phyloP scores from a whole-genome alignment of 2,329 filamentous ascomycete species.

The Hymenoscyphus occultus region DNA sequence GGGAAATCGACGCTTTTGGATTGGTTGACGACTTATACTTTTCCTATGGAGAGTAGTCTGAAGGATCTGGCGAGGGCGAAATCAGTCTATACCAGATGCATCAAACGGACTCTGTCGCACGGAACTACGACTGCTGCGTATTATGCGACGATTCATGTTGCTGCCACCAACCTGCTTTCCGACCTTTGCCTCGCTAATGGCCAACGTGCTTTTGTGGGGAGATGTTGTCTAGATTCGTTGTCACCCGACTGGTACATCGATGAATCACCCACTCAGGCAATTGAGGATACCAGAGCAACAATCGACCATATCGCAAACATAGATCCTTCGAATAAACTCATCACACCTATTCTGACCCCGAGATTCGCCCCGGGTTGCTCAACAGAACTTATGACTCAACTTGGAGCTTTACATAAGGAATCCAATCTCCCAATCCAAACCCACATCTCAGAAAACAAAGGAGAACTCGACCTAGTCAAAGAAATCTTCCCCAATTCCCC shows the following conservation, averaged over 20 bases:
- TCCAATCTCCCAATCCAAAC: constrained; percentile 74
- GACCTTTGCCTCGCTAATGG: constrained; percentile 75
- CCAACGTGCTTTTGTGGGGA: constrained; percentile 85
- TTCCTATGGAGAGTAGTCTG: constrained; percentile 83
- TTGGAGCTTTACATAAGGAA: constrained; percentile 63
- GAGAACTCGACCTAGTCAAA: constrained; percentile 69
- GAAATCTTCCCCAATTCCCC: constrained; percentile 62
- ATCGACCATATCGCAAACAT: constrained; percentile 65
- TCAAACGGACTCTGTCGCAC: constrained; percentile 77
- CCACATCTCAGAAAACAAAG: constrained; percentile 80
- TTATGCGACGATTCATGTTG: constrained; percentile 85
- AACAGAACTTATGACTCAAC: constrained; percentile 53
- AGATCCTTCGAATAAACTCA: constrained; percentile 62
- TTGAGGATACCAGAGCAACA: constrained; percentile 54
- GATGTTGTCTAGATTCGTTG: constrained; percentile 90
- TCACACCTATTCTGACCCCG: constrained; percentile 78
- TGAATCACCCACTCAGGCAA: constrained; percentile 54
- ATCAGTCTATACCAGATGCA: constrained; percentile 72
- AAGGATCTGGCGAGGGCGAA: constrained; percentile 59
- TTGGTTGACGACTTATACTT: constrained; percentile 94
- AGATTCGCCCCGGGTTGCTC: constrained; percentile 65
- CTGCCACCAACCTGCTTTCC: constrained; percentile 86
- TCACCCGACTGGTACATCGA: constrained; percentile 81
- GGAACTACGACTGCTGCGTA: constrained; percentile 95
- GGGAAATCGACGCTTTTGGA: constrained; percentile 88